Conservation (phyloP, 2,329 filamentous ascomycete genomes). For the Aspergillus neotritici region DNA sequence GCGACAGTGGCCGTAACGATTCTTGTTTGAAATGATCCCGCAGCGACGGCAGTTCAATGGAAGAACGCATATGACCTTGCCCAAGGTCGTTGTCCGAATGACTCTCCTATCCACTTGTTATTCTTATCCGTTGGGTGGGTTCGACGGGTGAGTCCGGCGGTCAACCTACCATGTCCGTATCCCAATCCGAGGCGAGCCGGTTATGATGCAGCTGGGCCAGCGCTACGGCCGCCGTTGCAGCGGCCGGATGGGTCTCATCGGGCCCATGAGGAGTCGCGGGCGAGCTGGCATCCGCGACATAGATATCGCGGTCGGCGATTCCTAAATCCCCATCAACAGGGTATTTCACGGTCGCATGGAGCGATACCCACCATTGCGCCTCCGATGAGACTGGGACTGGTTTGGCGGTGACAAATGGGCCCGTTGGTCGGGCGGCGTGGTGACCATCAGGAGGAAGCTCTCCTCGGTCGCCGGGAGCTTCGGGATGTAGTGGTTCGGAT, state of each 20-base stretch:
- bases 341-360: too few relatives aligned
- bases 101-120: conserved; percentile 51
- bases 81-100: conserved; percentile 65
- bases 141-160: conserved; percentile 28
- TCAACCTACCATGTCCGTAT: conserved; percentile 65
- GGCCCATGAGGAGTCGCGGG: conserved; percentile 63
- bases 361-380: conserved; percentile 33
- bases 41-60: conserved; percentile 68
- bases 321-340: too few relatives aligned
- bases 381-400: conserved; percentile 25
- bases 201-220: conserved; percentile 79
- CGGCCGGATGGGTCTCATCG: conserved; percentile 64
- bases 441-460: conserved; percentile 96
- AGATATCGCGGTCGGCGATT: conserved; percentile 58
- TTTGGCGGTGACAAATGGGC: conserved; percentile 48
- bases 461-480: conserved; percentile 97
- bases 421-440: conserved; percentile 71
- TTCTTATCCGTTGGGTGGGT: too few relatives aligned
- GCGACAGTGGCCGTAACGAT: conserved; percentile 59
- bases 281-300: conserved; percentile 61
- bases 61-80: conserved; percentile 56
- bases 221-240: conserved; percentile 75
- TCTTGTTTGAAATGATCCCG: conserved; percentile 66
- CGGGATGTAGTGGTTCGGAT: conserved; percentile 94
- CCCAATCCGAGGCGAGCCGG: conserved; percentile 70